A percentile compares a stretch with the other conserved stretches of the same genome.
These are phyloP conservation scores for Aspergillus hiratsukae DNA, from an alignment of 2,329 filamentous ascomycete genomes.

Conservation along the genomic window DNA sequence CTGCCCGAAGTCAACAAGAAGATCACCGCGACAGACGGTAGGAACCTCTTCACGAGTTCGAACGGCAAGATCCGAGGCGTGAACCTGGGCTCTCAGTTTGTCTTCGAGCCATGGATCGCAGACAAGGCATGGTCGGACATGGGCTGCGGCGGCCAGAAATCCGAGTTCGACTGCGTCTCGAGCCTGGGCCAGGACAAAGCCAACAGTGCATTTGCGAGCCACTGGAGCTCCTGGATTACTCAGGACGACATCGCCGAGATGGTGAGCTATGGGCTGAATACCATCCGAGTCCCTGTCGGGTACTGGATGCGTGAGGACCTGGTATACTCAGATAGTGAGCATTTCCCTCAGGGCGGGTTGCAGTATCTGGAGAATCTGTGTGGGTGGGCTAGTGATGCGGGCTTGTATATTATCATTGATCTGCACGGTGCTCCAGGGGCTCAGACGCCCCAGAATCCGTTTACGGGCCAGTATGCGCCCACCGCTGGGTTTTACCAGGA, in stretches of 20 bases:
- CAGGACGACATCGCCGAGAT: slow-evolving; percentile 49
- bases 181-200: slow-evolving; percentile 45
- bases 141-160: slow-evolving; percentile 44
- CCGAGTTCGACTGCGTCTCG: slow-evolving; percentile 54
- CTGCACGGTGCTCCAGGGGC: slow-evolving; percentile 51
- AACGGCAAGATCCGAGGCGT: slow-evolving; percentile 50
- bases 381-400: slow-evolving; percentile 46
- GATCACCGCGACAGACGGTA: slow-evolving; percentile 20
- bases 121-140: slow-evolving; percentile 44
- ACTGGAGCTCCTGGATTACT: slow-evolving; percentile 51
- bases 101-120: slow-evolving; percentile 54
- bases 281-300: slow-evolving; percentile 52
- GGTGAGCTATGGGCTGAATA: slow-evolving; percentile 49
- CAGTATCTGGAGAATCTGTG: slow-evolving; percentile 46
- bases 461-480: slow-evolving; percentile 44
- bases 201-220: slow-evolving; percentile 45
- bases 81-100: slow-evolving; percentile 51
- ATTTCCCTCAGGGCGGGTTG: slow-evolving; percentile 49
- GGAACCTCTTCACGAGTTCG: slow-evolving; percentile 19
- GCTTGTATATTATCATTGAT: slow-evolving; percentile 53
- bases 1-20: slow-evolving; percentile 23
- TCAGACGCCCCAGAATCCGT: slow-evolving; percentile 44
- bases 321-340: slow-evolving; percentile 45
- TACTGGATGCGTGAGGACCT: slow-evolving; percentile 53
- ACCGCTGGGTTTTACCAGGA: slow-evolving; percentile 53